A percentile compares a stretch with the other conserved stretches of the same genome.
Evolutionary conservation across 148 eudicot genomes (phyloP).

Genomic region (Silene uniflora): DNA sequence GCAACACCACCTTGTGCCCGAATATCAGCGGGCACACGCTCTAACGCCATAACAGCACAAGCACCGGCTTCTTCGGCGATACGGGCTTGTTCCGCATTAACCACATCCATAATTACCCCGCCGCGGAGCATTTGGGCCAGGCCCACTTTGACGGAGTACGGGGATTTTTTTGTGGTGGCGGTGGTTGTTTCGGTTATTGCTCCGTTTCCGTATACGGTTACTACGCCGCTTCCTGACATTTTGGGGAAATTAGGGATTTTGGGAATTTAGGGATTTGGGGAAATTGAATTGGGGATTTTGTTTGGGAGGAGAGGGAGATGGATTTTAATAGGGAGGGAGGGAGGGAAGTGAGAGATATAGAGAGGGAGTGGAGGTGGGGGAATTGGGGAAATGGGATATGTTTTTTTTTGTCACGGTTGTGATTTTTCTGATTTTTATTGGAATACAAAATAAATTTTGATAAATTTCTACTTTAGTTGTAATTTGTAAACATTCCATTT

Average conservation of each 20-base stretch:
- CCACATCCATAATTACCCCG: constrained; percentile 97
- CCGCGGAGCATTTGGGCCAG: constrained; percentile 98
- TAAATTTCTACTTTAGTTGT: too few relatives aligned
- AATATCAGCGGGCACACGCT: constrained; percentile 95
- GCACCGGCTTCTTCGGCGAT: constrained; percentile 97
- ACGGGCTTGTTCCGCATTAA: constrained; percentile 81
- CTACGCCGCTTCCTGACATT: constrained; percentile 57
- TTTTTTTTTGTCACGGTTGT: too few relatives aligned
- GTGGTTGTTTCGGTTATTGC: constrained; percentile 57
- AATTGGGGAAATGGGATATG: background rate
- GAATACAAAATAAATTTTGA: too few relatives aligned
- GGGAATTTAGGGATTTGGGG: background rate
- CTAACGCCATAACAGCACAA: constrained; percentile 96
- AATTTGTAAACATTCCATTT: too few relatives aligned
- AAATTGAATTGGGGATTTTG: background rate
- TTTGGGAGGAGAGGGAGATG: background rate
- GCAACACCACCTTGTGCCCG: constrained; percentile 97
- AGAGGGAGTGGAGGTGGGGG: background rate
- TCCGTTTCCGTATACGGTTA: constrained; percentile 68
- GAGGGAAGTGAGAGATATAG: background rate
- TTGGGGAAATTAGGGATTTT: background rate
- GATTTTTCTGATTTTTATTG: too few relatives aligned
- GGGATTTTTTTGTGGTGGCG: constrained; percentile 45
- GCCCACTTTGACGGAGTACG: constrained; percentile 93
- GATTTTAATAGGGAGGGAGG: background rate